Evolutionary conservation across 257 asterid species (phyloP), one percentile per base, ranked within the genome.

Genomic region (Solanum paucissectum): DNA sequence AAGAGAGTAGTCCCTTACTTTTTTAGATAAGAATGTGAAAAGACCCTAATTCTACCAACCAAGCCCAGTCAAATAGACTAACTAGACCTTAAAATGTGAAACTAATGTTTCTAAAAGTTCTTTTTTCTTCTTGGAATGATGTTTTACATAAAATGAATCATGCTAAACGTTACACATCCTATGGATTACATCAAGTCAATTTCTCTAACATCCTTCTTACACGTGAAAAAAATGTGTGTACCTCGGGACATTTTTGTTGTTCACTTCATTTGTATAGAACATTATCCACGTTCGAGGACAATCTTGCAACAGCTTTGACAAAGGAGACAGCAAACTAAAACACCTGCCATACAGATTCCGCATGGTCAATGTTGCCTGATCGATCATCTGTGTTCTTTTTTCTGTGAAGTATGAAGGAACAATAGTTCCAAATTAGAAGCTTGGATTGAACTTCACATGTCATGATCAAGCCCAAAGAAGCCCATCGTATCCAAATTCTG

Each of bases 401-500:
- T 68, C 18, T 2, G 27, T 46, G 11, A 46, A 46, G 68, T 81
- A 49, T 81, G 29, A 81, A 81, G 85, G 68, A 46, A 46, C 85
- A 81, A 81, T 46, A 20, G 85, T 32, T 79, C 42, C 69, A 81
- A 52, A 36, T 29, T 10, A 49, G 42, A 81, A 81, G 44, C 85
- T 20, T 29, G 55, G 14, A 29, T 52, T 81, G 20, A 81, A 81
- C 66, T 81, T 81, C 29, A 81, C 25, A 27, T 52, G 3, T 81
- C 42, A 46, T 81, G 85, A 49, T 91, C 90, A 95, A 83, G 93
- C 95, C 98, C 98, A 95, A 87, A 94, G 94, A 86, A 97, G 93
- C 52, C 98, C 98, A 27, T 97, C 98, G n/a, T 88, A 90, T 14
- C 98, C 95, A 55, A 94, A 88, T 90, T 95, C 99, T 13, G 94